Evolutionary conservation across 177 flowering plant species (phyloP).

Genomic region (Telopea speciosissima): DNA sequence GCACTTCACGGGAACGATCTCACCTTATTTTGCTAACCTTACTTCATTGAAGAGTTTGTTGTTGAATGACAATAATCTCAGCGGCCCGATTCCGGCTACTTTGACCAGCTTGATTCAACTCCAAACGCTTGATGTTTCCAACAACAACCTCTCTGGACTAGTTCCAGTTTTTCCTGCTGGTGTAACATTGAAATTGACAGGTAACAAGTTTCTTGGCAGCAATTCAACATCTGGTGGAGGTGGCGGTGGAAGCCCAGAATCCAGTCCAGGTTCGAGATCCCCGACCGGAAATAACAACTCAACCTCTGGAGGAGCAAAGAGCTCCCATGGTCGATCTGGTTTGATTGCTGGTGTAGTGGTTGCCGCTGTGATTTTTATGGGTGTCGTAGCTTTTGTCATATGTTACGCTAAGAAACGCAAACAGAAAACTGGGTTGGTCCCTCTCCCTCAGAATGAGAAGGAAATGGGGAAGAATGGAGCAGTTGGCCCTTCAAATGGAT

Average conservation of each 20-base stretch:
- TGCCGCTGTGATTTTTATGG: constrained; percentile 16
- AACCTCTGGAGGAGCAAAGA: background rate
- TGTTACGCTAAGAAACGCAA: constrained; percentile 22
- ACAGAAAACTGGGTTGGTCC: constrained; percentile 34
- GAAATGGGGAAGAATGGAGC: constrained; percentile 26
- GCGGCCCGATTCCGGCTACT: constrained; percentile 52
- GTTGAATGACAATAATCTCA: constrained; percentile 51
- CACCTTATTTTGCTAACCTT: constrained; percentile 54
- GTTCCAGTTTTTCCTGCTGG: constrained; percentile 32
- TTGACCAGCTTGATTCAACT: constrained; percentile 37
- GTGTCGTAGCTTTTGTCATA: constrained; percentile 11
- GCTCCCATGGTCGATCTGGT: constrained; percentile 16
- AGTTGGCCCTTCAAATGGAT: constrained; percentile 22
- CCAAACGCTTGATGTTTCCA: constrained; percentile 49
- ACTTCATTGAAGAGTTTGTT: constrained; percentile 34
- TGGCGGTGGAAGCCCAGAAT: background rate
- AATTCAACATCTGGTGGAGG: constrained; percentile 4
- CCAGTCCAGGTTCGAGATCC: constrained; percentile 1
- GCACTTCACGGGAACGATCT: constrained; percentile 42
- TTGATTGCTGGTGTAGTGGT: constrained; percentile 25
- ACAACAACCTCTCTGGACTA: constrained; percentile 62
- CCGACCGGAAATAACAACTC: background rate
- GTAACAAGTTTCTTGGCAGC: constrained; percentile 31
- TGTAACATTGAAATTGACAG: constrained; percentile 29
- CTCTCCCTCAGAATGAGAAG: constrained; percentile 28